These are phyloP conservation scores for Cystoderma amianthinum DNA, from an alignment of 768 basidiomycete genomes.

Conservation along the genomic window DNA sequence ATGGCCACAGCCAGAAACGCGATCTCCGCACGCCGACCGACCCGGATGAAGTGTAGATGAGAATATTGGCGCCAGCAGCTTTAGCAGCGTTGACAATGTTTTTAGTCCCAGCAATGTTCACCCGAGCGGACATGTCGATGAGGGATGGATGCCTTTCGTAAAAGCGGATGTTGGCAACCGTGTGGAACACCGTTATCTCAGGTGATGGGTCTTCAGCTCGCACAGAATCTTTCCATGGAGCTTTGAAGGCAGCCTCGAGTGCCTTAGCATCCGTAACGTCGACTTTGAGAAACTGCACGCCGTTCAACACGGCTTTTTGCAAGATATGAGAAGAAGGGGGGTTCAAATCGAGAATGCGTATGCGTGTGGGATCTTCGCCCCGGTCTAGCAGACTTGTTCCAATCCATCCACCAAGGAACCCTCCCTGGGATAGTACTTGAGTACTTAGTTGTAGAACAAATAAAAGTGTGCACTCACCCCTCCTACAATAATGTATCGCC, in stretches of 20 bases:
- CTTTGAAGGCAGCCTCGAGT: slow-evolving; percentile 53
- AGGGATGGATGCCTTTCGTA: slow-evolving; percentile 55
- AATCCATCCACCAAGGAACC: slow-evolving; percentile 77
- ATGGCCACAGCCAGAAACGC: slow-evolving; percentile 69
- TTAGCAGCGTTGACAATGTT: slow-evolving; percentile 60
- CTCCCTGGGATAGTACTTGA: slow-evolving; percentile 34
- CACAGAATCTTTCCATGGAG: slow-evolving; percentile 47
- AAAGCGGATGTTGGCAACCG: slow-evolving; percentile 76
- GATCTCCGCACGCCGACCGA: slow-evolving; percentile 52
- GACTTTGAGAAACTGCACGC: slow-evolving; percentile 50
- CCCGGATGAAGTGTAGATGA: slow-evolving; percentile 73
- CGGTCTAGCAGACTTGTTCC: slow-evolving; percentile 59
- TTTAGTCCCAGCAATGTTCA: slow-evolving; percentile 63
- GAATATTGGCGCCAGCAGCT: slow-evolving; percentile 42
- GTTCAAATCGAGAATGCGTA: slow-evolving; percentile 65
- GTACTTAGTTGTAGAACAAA: neutral
- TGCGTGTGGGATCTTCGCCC: slow-evolving; percentile 60
- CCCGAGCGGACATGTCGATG: slow-evolving; percentile 44
- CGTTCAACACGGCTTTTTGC: slow-evolving; percentile 38
- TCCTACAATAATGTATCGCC: slow-evolving; percentile 71
- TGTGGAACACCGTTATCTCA: slow-evolving; percentile 66
- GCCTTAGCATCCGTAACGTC: slow-evolving; percentile 50
- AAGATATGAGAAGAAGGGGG: slow-evolving; percentile 53
- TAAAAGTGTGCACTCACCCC: slow-evolving; percentile 41
- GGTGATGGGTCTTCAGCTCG: slow-evolving; percentile 14